Conservation (phyloP, 208 protist genomes). For the Trypanosoma congolense region DNA sequence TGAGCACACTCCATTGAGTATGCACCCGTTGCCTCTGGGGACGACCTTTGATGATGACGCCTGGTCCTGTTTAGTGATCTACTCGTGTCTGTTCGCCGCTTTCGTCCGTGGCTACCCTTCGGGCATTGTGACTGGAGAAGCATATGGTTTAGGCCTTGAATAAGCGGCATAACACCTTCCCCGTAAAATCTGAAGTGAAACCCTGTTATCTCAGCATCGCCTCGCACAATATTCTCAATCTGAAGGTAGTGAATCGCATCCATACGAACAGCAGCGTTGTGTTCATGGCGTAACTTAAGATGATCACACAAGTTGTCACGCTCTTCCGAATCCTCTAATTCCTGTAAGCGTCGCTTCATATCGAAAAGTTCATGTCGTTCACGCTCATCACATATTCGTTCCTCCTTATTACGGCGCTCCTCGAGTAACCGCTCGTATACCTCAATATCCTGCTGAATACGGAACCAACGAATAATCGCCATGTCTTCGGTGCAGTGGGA, state of each 20-base stretch:
- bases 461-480: constrained; percentile 60
- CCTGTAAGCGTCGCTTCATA: constrained; percentile 75
- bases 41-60: neutral
- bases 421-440: constrained; percentile 51
- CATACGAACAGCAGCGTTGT: constrained; percentile 65
- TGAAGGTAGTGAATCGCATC: constrained; percentile 67
- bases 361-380: constrained; percentile 79
- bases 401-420: constrained; percentile 33
- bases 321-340: constrained; percentile 61
- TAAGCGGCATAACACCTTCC: constrained; percentile 13
- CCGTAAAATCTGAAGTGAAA: constrained; percentile 52
- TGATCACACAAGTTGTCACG: constrained; percentile 33
- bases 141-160: constrained; percentile 30
- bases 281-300: constrained; percentile 50
- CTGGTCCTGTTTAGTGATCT: neutral
- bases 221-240: constrained; percentile 57
- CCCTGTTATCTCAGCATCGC: constrained; percentile 44
- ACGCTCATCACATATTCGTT: constrained; percentile 69
- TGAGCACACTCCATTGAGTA: neutral
- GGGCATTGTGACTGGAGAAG: constrained; percentile 30
- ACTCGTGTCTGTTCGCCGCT: constrained; percentile 3
- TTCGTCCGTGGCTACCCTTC: constrained; percentile 21
- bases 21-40: neutral
- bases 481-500: constrained; percentile 69
- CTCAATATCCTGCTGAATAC: constrained; percentile 38